A percentile compares a stretch with the other conserved stretches of the same genome.
Conservation (phyloP, 2,329 filamentous ascomycete species). For the Aspergillus sojae region DNA sequence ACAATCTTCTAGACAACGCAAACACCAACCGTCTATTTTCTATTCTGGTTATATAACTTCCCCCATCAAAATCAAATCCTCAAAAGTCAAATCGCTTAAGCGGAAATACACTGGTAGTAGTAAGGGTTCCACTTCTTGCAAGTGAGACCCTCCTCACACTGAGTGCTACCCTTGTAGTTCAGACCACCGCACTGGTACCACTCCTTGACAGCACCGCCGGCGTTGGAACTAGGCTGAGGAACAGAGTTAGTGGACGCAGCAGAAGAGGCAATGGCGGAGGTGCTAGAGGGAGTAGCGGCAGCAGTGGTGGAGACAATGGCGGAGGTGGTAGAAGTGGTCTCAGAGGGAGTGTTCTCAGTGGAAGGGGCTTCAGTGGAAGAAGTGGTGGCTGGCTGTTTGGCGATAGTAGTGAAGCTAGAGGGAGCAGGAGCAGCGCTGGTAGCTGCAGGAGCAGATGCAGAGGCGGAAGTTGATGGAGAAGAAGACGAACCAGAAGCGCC, state of each 20-base stretch:
- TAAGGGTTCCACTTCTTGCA: conserved; percentile 27
- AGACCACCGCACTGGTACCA: conserved; percentile 24
- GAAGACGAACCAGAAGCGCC: conserved; percentile 18
- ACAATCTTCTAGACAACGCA: too few species aligned
- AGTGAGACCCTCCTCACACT: conserved; percentile 19
- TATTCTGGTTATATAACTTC: too few species aligned
- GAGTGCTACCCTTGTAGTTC: conserved; percentile 15
- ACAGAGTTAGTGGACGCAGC: conserved; percentile 5
- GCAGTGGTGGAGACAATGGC: conserved; percentile 10
- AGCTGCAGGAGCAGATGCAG: conserved; percentile 10
- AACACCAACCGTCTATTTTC: too few species aligned
- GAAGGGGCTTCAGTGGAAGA: neutral
- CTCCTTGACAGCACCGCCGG: conserved; percentile 13
- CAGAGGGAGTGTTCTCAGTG: neutral
- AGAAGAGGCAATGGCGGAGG: conserved; percentile 8
- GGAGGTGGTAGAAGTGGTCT: conserved; percentile 7
- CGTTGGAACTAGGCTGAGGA: conserved; percentile 2
- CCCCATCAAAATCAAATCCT: neutral
- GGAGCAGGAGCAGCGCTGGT: conserved; percentile 8
- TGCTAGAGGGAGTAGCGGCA: neutral
- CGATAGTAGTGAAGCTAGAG: conserved; percentile 8
- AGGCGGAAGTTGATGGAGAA: conserved; percentile 8
- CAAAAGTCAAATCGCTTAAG: neutral
- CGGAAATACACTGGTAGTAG: conserved; percentile 25
- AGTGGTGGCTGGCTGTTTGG: neutral